phyloP scores from a whole-genome alignment of 2,329 filamentous ascomycete genomes.

The Aspergillus sp. region DNA sequence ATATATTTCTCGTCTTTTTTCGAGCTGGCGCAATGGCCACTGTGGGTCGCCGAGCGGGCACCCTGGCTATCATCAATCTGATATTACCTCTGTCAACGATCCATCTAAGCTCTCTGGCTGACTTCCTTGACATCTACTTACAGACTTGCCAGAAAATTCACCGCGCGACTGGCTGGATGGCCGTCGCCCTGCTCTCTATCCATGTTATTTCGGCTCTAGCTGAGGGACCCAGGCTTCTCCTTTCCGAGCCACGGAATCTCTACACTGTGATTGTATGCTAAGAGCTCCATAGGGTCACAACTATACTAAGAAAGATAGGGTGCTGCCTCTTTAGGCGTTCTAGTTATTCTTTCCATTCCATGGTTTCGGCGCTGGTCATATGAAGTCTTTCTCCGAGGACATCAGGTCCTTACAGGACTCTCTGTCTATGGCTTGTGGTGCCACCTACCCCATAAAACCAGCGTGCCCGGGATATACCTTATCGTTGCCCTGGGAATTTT shows the following conservation, averaged over 20 bases:
- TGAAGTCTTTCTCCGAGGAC: background rate
- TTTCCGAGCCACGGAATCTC: background rate
- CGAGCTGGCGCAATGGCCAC: no score
- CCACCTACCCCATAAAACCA: background rate
- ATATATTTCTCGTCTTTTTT: no score
- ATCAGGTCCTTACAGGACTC: background rate
- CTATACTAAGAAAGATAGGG: background rate
- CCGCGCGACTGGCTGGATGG: no score
- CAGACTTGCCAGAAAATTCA: no score
- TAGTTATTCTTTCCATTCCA: background rate
- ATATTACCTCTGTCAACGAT: no score
- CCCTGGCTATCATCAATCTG: no score
- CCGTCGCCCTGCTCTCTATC: no score
- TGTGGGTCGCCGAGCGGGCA: no score
- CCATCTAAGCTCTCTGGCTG: no score
- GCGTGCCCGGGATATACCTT: background rate
- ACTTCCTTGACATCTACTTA: no score
- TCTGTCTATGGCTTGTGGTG: background rate
- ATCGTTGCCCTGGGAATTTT: background rate
- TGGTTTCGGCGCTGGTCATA: background rate
- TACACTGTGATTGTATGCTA: background rate
- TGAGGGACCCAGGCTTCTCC: no score
- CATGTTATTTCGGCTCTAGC: no score
- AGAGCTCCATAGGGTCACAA: background rate
- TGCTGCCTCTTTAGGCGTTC: background rate